phyloP scores from a whole-genome alignment of 1,284 basidiomycete species.

The Papiliotrema flavescens region DNA sequence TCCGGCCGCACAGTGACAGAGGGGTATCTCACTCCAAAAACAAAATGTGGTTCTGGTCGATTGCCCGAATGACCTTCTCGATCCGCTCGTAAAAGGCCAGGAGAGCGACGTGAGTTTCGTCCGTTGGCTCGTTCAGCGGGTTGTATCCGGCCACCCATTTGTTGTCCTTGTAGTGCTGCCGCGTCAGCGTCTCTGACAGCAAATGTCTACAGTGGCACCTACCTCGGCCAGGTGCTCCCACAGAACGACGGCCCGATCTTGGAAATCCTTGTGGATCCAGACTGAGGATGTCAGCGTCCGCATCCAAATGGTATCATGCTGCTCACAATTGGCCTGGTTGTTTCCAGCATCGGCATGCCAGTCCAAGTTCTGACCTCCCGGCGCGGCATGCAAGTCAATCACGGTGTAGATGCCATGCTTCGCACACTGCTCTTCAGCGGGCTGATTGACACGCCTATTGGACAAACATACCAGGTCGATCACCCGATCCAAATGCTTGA shows the following conservation, averaged over 20 bases:
- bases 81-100: slow-evolving; percentile 62
- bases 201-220: background rate
- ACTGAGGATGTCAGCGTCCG: slow-evolving; percentile 46
- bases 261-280: slow-evolving; percentile 72
- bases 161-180: slow-evolving; percentile 61
- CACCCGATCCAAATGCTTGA: slow-evolving; percentile 45
- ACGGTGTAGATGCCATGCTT: slow-evolving; percentile 47
- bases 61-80: slow-evolving; percentile 60
- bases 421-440: slow-evolving; percentile 24
- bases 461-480: slow-evolving; percentile 31
- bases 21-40: slow-evolving; percentile 33
- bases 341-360: slow-evolving; percentile 44
- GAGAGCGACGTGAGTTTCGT: slow-evolving; percentile 52
- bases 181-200: background rate
- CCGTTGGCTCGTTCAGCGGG: slow-evolving; percentile 70
- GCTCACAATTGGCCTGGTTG: slow-evolving; percentile 40
- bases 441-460: background rate
- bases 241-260: slow-evolving; percentile 65
- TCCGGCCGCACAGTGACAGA: background rate
- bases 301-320: background rate
- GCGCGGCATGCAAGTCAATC: slow-evolving; percentile 47
- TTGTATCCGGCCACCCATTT: slow-evolving; percentile 65
- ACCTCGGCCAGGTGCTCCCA: slow-evolving; percentile 62
- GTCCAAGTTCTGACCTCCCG: slow-evolving; percentile 43
- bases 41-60: slow-evolving; percentile 62